Evolutionary conservation across 345 rosid species (phyloP).

Genomic region (Sonneratia alba): DNA sequence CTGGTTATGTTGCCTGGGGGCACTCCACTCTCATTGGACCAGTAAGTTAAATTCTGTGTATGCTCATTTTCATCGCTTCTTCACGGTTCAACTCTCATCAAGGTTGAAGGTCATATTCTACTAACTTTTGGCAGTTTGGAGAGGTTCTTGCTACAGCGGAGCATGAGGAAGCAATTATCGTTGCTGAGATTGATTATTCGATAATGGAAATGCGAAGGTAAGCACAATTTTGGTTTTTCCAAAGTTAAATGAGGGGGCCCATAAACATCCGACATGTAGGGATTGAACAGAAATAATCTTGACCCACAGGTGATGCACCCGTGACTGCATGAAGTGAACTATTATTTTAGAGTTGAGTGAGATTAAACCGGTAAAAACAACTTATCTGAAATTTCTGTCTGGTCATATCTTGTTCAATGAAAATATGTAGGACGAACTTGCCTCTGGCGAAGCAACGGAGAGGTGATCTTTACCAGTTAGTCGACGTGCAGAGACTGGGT

Average conservation of each 20-base stretch:
- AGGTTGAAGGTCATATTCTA: not conserved
- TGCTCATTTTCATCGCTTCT: not conserved
- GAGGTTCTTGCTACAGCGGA: slow-evolving; percentile 82
- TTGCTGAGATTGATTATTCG: slow-evolving; percentile 80
- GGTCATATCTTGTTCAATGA: not conserved
- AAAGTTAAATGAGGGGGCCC: not conserved
- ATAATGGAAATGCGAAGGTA: slow-evolving; percentile 70
- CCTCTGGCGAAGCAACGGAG: slow-evolving; percentile 61
- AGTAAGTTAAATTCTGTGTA: slow-evolving; percentile 27
- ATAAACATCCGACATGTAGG: not conserved
- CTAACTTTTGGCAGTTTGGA: slow-evolving; percentile 53
- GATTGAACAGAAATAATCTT: not conserved
- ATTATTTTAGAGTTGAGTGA: not conserved
- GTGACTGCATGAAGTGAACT: not conserved
- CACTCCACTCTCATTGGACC: slow-evolving; percentile 93
- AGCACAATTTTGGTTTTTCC: not conserved
- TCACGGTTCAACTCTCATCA: not conserved
- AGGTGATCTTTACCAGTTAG: slow-evolving; percentile 81
- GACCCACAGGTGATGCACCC: not conserved
- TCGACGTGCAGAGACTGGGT: slow-evolving; percentile 47
- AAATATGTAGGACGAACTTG: slow-evolving; percentile 48
- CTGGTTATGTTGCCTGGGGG: slow-evolving; percentile 90
- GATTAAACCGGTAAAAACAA: not conserved
- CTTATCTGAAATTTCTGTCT: not conserved
- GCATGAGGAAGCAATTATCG: slow-evolving; percentile 63